Evolutionary conservation across 1,284 basidiomycete species (phyloP).

Genomic region (Puccinia hordei): DNA sequence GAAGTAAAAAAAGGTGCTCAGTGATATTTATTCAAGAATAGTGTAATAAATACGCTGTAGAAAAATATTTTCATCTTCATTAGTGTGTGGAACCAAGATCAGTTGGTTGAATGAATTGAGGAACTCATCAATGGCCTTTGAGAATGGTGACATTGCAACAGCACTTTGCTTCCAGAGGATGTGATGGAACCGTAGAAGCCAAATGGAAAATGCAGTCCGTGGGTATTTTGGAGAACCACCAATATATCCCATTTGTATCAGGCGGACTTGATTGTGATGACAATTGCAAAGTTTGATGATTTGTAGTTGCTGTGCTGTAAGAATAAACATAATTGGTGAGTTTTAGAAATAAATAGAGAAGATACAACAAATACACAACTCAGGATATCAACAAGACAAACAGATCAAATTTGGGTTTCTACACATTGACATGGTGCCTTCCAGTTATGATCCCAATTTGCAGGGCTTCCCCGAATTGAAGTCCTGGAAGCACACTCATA

Average conservation of each 20-base stretch:
- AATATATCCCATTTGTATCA: constrained; percentile 24
- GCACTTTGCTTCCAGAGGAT: constrained; percentile 4
- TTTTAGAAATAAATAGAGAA: not conserved
- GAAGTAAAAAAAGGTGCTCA: not conserved
- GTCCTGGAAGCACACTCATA: constrained; percentile 1
- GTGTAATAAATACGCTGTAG: not conserved
- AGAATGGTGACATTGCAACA: constrained; percentile 10
- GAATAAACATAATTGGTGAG: too few species aligned
- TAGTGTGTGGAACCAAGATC: not conserved
- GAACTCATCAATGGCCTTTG: constrained; percentile 33
- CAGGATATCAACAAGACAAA: constrained; percentile 10
- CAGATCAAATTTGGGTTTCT: not conserved
- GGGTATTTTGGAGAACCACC: not conserved
- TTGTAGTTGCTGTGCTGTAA: not conserved
- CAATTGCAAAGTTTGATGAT: constrained; percentile 13
- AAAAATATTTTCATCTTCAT: not conserved
- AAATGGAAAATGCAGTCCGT: constrained; percentile 13
- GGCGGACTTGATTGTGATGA: not conserved
- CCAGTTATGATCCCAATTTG: constrained; percentile 22
- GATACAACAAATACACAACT: not conserved
- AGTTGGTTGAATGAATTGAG: not conserved
- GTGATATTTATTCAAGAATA: not conserved
- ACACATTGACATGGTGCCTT: not conserved
- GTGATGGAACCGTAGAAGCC: constrained; percentile 11
- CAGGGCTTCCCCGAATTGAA: not conserved